Evolutionary conservation across 345 rosid species (phyloP), one percentile per base, ranked within the genome.

Genomic region (Hibiscus syriacus): DNA sequence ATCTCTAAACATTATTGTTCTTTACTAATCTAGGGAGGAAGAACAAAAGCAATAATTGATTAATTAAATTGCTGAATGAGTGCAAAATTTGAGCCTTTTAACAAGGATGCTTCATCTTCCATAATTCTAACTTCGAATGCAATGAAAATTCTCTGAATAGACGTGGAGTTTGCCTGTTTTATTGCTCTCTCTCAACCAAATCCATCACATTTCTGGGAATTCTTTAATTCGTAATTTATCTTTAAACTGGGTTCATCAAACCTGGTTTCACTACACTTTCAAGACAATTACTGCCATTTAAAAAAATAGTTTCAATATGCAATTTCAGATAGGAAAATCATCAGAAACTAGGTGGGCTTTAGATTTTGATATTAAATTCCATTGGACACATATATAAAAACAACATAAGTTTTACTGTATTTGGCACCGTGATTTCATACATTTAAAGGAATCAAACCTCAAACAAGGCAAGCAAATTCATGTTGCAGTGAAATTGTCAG

Each of bases 41-140:
- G 55, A 50, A 52, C 20, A 9, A 52, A 6, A 5, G 6, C 1
- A 32, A 32, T 32, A 32, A 4, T 45, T 27, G 2, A 56, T 29
- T n/a, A 25, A 30, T 17, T 57, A 57, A 8, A 29, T 16, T 38
- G 17, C 17, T 25, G 66, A 45, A 26, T 38, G 22, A 4, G 29
- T 60, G 26, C n/a, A n/a, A n/a, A n/a, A n/a, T 64, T 64, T 64
- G 16, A 45, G 39, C 38, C 68, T 25, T 25, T 64, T 64, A 19
- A 45, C 16, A 26, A 45, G 68, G 55, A 16, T 52, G 14, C 23
- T 17, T 9, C 13, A 16, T 62, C 17, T 6, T 45, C 12, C 19
- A 36, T 27, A 0, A 64, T 46, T 64, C 39, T 27, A 22, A 48
- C 68, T 26, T 46, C 68, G 22, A 25, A 41, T 2, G 67, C 52